Conservation (phyloP, 306 rosid genomes). For the Sesbania bispinosa region DNA sequence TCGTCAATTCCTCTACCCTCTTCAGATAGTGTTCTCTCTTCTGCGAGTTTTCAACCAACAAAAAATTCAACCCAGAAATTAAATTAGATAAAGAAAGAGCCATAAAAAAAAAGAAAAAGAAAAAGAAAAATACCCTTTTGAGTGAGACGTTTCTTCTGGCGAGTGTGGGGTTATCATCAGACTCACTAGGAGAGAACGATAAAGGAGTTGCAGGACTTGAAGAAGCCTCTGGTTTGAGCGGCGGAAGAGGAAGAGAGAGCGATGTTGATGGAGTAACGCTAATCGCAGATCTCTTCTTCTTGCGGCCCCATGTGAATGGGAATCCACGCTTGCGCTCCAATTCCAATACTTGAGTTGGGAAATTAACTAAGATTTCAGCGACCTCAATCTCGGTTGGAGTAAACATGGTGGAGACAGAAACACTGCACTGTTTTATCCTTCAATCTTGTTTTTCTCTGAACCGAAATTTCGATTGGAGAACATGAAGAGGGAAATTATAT, state of each 20-base stretch:
- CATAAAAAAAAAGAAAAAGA: neutral
- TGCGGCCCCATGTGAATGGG: conserved; percentile 37
- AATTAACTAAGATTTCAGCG: conserved; percentile 28
- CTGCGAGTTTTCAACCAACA: conserved; percentile 25
- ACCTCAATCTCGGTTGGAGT: conserved; percentile 31
- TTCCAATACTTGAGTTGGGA: conserved; percentile 14
- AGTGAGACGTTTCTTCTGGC: conserved; percentile 13
- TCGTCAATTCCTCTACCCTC: conserved; percentile 25
- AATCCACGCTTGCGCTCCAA: neutral
- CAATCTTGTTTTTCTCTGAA: too few relatives aligned
- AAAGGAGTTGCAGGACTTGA: conserved; percentile 60
- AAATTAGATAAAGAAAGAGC: neutral
- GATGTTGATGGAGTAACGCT: neutral
- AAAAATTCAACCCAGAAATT: neutral
- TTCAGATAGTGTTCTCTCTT: conserved; percentile 40
- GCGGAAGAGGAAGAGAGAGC: neutral
- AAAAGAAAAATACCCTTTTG: conserved; percentile 41
- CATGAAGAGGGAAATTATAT: too few relatives aligned
- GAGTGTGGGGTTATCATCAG: conserved; percentile 42
- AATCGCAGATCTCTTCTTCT: conserved; percentile 50
- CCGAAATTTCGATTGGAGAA: neutral
- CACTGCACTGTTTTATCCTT: neutral
- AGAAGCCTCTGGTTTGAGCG: conserved; percentile 26
- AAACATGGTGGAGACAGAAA: neutral
- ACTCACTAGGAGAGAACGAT: conserved; percentile 47